Evolutionary conservation across 164 flowering plant species (phyloP), one percentile per base, ranked within the genome.

Genomic region (Kingdonia uniflora): DNA sequence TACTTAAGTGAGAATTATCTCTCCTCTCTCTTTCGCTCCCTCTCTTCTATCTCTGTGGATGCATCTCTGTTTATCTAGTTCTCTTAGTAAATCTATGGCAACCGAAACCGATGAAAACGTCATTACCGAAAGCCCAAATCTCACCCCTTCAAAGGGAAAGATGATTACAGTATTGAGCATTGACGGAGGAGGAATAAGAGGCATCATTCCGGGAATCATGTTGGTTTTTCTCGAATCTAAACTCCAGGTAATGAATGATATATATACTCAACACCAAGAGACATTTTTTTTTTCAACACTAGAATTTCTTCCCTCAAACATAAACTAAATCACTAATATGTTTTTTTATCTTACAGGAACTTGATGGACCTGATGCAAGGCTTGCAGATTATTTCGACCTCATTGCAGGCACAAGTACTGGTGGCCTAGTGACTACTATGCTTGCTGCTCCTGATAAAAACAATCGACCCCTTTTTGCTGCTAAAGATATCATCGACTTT

Each of bases 381-480:
- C 24, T 65, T 23, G 73, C 63, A 6, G 69, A 69, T 41, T 69
- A 69, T 37, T 65, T 69, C 22, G 73, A 61, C 11, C 47, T 68
- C 1, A 53, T 68, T 20, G 59, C 72, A 0, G 72, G 72, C 1
- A 68, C 72, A 7, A 64, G 72, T 58, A 64, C 69, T 1, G 66
- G 72, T 5, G 69, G 63, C 16, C 42, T 68, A 5, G 58, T 61
- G 44, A 69, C 69, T 6, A 41, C 63, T 20, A 75, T 75, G 76
- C 41, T 72, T 26, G 51, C 74, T 0, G 68, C 70, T 38, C 76
- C 79, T 1, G 53, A 68, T 46, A 38, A 60, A 8, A 43, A 70
- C 14, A 60, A 70, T 14, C 72, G 74, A 20, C 79, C 79, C 0
- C 57, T 75, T 11, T 75, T 41, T 49, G 68, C 76, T 15, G 79